Conservation (phyloP, 1,139 yeast species). For the Kluyveromyces sp. region DNA sequence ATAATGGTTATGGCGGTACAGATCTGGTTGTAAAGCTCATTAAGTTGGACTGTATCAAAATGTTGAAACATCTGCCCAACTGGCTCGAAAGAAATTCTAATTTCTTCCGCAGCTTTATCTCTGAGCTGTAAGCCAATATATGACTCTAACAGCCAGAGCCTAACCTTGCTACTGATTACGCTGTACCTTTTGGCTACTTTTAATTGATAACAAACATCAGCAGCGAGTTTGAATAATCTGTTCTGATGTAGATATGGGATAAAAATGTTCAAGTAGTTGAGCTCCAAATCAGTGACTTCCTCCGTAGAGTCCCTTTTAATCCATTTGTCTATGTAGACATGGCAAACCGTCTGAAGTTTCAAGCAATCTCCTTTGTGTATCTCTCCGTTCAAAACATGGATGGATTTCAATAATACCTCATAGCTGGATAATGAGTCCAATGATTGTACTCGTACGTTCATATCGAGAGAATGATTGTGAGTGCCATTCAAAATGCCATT, state of each 20-base stretch:
- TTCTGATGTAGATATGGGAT: conserved; percentile 37
- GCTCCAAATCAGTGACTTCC: conserved; percentile 30
- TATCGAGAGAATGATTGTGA: conserved; percentile 17
- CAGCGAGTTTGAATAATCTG: conserved; percentile 32
- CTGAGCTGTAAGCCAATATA: conserved; percentile 16
- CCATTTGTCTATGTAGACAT: conserved; percentile 30
- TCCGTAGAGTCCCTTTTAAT: conserved; percentile 12
- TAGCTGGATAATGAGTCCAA: conserved; percentile 23
- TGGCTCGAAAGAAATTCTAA: background rate
- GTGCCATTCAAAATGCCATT: conserved; percentile 21
- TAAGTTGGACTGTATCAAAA: background rate
- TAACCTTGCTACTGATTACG: conserved; percentile 11
- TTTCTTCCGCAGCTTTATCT: background rate
- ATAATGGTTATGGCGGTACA: conserved; percentile 9
- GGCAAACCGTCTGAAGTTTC: conserved; percentile 27
- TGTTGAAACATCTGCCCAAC: background rate
- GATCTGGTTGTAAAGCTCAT: conserved; percentile 6
- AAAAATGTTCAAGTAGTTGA: conserved; percentile 32
- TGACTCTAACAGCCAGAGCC: conserved; percentile 14
- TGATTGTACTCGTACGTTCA: conserved; percentile 17
- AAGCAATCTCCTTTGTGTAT: conserved; percentile 26
- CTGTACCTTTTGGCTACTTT: conserved; percentile 9
- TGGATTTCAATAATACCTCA: conserved; percentile 29
- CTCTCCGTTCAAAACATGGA: conserved; percentile 31
- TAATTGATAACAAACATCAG: conserved; percentile 19